Conservation (phyloP, 768 basidiomycete genomes). For the Kwoniella sp. region DNA sequence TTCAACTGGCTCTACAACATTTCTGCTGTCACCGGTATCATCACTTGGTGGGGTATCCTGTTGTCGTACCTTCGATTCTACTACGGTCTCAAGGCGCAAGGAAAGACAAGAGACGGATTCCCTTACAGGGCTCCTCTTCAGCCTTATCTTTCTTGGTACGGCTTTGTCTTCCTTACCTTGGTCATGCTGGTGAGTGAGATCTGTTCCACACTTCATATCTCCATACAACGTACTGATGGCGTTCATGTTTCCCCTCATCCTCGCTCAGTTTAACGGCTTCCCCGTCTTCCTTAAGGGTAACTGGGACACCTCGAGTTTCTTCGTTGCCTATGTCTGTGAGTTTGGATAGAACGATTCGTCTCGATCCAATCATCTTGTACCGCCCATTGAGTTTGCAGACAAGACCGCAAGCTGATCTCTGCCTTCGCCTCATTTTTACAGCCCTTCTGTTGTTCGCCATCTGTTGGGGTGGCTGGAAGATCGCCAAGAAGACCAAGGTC, state of each 20-base stretch:
- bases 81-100: slow-evolving; percentile 55
- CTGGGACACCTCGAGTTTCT: slow-evolving; percentile 54
- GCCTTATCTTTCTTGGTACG: slow-evolving; percentile 53
- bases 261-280: slow-evolving; percentile 48
- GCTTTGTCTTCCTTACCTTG: slow-evolving; percentile 52
- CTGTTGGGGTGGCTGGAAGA: slow-evolving; percentile 55
- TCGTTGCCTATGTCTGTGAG: slow-evolving; percentile 55
- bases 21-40: slow-evolving; percentile 54
- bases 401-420: too few relatives aligned
- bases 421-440: slow-evolving; percentile 17
- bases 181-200: slow-evolving; percentile 41
- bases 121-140: slow-evolving; percentile 56
- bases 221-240: slow-evolving; percentile 14
- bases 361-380: neutral
- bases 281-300: slow-evolving; percentile 56
- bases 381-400: neutral
- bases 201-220: neutral
- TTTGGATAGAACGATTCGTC: neutral
- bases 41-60: slow-evolving; percentile 55
- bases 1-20: slow-evolving; percentile 56
- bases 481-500: slow-evolving; percentile 50
- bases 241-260: slow-evolving; percentile 5
- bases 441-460: slow-evolving; percentile 55
- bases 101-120: slow-evolving; percentile 49
- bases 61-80: slow-evolving; percentile 51